These are phyloP conservation scores for Tetrahymena thermophila DNA, from an alignment of 73 alveolate species.

Conservation along the genomic window DNA sequence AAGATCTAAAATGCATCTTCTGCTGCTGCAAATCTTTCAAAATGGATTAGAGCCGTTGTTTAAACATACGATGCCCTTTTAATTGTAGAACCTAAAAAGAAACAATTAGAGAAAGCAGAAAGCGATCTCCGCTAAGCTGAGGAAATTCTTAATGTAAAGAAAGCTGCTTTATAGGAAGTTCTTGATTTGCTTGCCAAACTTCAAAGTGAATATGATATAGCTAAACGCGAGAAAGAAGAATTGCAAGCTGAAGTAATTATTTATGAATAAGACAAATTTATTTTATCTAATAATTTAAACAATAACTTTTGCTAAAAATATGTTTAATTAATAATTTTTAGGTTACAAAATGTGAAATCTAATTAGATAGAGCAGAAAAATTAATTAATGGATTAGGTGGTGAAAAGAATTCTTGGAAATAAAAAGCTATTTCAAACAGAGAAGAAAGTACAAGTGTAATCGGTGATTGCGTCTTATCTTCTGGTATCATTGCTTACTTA, in stretches of 20 bases:
- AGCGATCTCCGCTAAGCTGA: constrained; percentile 85
- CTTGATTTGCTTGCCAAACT: constrained; percentile 71
- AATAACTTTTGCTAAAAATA: constrained; percentile 12
- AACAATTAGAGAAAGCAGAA: constrained; percentile 94
- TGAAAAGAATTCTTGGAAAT: constrained; percentile 93
- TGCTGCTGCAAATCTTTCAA: constrained; percentile 76
- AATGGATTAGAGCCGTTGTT: constrained; percentile 86
- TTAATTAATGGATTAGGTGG: constrained; percentile 96
- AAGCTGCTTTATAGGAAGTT: constrained; percentile 80
- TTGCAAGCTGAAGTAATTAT: constrained; percentile 85
- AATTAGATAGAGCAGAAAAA: constrained; percentile 96
- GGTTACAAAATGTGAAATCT: constrained; percentile 84
- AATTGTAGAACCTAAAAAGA: constrained; percentile 96
- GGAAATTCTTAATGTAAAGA: constrained; percentile 74
- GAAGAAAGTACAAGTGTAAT: constrained; percentile 77
- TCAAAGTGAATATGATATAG: constrained; percentile 91
- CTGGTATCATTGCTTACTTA: constrained; percentile 98
- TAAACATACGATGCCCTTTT: constrained; percentile 59
- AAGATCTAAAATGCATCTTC: constrained; percentile 60
- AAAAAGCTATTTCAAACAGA: constrained; percentile 60
- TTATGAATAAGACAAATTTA: constrained; percentile 56
- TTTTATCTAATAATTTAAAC: neutral
- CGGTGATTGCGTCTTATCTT: constrained; percentile 96
- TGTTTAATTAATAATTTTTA: constrained; percentile 55
- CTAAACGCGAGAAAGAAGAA: constrained; percentile 87